These are phyloP conservation scores for Coemansia sp. DNA, from an alignment of 192 early-diverging fungal genomes.

Conservation along the genomic window DNA sequence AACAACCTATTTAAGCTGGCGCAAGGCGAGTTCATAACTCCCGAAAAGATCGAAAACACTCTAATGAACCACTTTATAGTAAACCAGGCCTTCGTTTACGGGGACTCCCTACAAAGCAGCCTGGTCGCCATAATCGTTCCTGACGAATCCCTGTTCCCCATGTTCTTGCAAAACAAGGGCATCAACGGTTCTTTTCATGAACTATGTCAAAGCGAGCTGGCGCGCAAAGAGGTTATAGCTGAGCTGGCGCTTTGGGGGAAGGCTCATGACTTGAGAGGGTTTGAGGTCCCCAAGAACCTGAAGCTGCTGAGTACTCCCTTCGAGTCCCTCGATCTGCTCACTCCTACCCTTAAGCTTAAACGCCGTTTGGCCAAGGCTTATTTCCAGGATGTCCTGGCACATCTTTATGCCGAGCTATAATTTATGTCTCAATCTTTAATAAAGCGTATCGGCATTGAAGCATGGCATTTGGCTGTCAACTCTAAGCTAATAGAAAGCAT, in stretches of 20 bases:
- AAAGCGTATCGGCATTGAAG: too few species aligned
- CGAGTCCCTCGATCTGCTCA: slow-evolving; percentile 77
- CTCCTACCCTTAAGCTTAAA: slow-evolving; percentile 75
- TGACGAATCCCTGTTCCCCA: slow-evolving; percentile 58
- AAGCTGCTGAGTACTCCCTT: slow-evolving; percentile 66
- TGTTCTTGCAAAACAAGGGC: slow-evolving; percentile 54
- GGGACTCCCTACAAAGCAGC: slow-evolving; percentile 69
- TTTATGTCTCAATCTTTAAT: too few species aligned
- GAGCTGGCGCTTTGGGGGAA: slow-evolving; percentile 61
- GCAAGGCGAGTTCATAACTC: slow-evolving; percentile 77
- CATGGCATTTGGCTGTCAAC: too few species aligned
- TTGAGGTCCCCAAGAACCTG: slow-evolving; percentile 69
- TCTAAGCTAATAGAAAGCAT: too few species aligned
- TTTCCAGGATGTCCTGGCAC: slow-evolving; percentile 58
- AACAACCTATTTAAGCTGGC: slow-evolving; percentile 85
- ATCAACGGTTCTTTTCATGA: slow-evolving; percentile 52
- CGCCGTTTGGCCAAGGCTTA: slow-evolving; percentile 46
- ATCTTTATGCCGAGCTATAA: slow-evolving; percentile 65
- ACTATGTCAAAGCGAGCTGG: slow-evolving; percentile 62
- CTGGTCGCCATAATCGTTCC: slow-evolving; percentile 78
- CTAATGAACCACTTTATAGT: slow-evolving; percentile 60
- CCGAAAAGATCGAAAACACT: slow-evolving; percentile 80
- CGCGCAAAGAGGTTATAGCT: slow-evolving; percentile 56
- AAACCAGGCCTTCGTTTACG: slow-evolving; percentile 74
- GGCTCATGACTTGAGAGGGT: slow-evolving; percentile 63